These are phyloP conservation scores for Postia placenta DNA, from an alignment of 768 basidiomycete genomes.

Conservation along the genomic window DNA sequence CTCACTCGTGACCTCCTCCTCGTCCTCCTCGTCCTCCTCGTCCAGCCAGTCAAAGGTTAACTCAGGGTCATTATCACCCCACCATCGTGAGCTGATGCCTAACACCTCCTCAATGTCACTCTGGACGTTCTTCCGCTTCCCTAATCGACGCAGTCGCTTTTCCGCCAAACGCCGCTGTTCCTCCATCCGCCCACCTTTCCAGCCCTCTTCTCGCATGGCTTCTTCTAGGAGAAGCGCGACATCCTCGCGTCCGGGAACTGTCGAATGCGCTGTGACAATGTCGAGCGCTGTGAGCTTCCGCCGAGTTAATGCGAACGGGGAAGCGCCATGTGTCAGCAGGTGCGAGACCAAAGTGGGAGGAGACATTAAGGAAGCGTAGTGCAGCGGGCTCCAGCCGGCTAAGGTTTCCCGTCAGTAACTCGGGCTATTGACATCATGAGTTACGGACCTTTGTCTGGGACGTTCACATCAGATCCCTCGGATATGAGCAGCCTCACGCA, in stretches of 20 bases:
- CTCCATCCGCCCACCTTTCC: constrained; percentile 74
- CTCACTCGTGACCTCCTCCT: constrained; percentile 35
- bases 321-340: constrained; percentile 89
- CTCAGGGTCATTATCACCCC: constrained; percentile 44
- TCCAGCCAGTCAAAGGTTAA: constrained; percentile 29
- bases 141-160: constrained; percentile 46
- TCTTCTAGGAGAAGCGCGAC: constrained; percentile 84
- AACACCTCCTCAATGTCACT: constrained; percentile 54
- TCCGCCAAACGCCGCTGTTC: constrained; percentile 56
- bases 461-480: constrained; percentile 65
- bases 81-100: constrained; percentile 57
- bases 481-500: constrained; percentile 74
- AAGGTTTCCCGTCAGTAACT: constrained; percentile 2
- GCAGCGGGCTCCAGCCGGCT: constrained; percentile 96
- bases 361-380: constrained; percentile 83
- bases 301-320: constrained; percentile 69
- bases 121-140: constrained; percentile 48
- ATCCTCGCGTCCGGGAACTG: constrained; percentile 77
- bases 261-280: constrained; percentile 79
- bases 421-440: neutral
- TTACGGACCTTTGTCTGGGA: constrained; percentile 58
- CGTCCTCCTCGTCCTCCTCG: constrained; percentile 44
- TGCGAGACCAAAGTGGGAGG: constrained; percentile 90
- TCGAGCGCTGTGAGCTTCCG: constrained; percentile 84
- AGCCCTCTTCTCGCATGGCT: constrained; percentile 82